A percentile compares a stretch with the other conserved stretches of the same genome.
These are phyloP conservation scores for Euclidium syriacum DNA, from an alignment of 345 rosid species.

Conservation along the genomic window DNA sequence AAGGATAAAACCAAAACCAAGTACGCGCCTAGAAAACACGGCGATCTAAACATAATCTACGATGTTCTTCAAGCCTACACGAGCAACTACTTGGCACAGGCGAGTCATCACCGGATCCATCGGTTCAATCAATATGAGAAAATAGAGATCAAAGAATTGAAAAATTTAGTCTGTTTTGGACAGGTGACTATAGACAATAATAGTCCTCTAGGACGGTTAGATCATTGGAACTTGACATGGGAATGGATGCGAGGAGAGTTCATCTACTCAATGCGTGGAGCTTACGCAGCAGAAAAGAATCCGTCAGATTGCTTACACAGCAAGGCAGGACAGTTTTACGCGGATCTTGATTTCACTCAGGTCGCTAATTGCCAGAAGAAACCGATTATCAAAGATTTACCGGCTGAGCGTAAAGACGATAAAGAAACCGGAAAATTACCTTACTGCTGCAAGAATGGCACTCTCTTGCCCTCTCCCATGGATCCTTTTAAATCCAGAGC, in stretches of 20 bases:
- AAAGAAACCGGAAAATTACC: slow-evolving; percentile 56
- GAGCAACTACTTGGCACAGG: slow-evolving; percentile 72
- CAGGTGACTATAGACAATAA: slow-evolving; percentile 71
- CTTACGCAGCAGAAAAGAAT: slow-evolving; percentile 47
- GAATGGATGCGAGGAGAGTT: slow-evolving; percentile 95
- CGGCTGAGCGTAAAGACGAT: slow-evolving; percentile 48
- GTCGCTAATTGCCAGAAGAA: slow-evolving; percentile 61
- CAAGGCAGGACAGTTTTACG: slow-evolving; percentile 48
- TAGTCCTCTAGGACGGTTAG: slow-evolving; percentile 70
- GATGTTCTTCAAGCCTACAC: slow-evolving; percentile 64
- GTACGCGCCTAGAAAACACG: slow-evolving; percentile 41
- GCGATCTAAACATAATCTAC: slow-evolving; percentile 58
- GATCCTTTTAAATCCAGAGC: slow-evolving; percentile 50
- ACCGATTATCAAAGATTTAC: slow-evolving; percentile 71
- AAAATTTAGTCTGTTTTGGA: not conserved
- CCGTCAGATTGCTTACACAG: slow-evolving; percentile 54
- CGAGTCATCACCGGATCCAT: not conserved
- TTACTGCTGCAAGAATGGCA: slow-evolving; percentile 72
- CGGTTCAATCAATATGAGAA: not conserved
- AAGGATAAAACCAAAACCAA: slow-evolving; percentile 38
- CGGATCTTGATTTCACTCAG: slow-evolving; percentile 63
- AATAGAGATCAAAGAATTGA: not conserved
- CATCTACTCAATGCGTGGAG: slow-evolving; percentile 71
- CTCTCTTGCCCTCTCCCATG: slow-evolving; percentile 61
- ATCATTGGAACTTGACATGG: slow-evolving; percentile 94